Evolutionary conservation across 495 filamentous ascomycete genomes (phyloP), one percentile per base, ranked within the genome.

Genomic region (Neurospora sp.): DNA sequence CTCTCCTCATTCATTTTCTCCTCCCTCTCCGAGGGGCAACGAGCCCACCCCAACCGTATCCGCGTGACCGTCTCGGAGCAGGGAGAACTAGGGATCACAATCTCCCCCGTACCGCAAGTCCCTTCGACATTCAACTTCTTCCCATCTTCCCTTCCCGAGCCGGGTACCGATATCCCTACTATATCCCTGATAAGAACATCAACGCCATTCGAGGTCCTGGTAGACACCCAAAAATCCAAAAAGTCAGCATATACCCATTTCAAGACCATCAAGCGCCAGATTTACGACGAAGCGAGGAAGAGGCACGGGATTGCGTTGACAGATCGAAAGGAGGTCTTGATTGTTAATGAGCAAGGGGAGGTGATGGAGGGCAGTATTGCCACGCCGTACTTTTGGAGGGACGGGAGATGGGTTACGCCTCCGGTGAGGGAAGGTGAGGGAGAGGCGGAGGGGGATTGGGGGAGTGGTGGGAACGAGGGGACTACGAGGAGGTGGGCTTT

Each of bases 281-380:
- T 88, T 74, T 97, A 96, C 72, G 87, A 87, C 6, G 81, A 76
- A n/a, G 91, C 91, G 6, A 85, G 92, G 38, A 77, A 82, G 14
- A 82, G 90, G 3, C 85, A 84, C 0, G 84, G 83, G 0, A 90
- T 96, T 69, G 83, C 80, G 3, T 83, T 83, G 3, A 76, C 82
- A 0, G 87, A 90, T 41, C 79, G 80, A 53, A 86, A 85, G 20
- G 94, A 97, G 79, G 91, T 96, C 8, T 83, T 98, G 38, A 77
- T 97, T 37, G 84, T 93, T 70, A 93, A 92, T 77, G 80, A 81
- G 1, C 78, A 85, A 31, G 87, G 87, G 3, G 88, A 93, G 71
- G 81, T 97, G 9, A 96, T 96, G 90, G 96, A 99, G 78, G 93
- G 93, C 20, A 94, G 90, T 75, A 87, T 91, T 38, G 93, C 91